phyloP scores from a whole-genome alignment of 345 rosid genomes.

The Rhizophora apiculata region DNA sequence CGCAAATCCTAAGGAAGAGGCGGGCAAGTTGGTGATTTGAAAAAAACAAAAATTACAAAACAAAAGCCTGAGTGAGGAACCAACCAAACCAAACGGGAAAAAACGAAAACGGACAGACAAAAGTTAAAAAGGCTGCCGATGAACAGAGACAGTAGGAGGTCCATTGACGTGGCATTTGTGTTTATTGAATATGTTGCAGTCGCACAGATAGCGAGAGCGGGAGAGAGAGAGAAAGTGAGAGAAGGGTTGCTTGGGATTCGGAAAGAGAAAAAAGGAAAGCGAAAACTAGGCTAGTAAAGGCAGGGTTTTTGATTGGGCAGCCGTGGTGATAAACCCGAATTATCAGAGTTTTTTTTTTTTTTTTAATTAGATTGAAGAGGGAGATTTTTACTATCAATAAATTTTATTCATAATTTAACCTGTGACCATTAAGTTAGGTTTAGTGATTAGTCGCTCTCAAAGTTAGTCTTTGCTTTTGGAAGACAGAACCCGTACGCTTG shows the following conservation, averaged over 20 bases:
- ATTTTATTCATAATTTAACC: too few species aligned
- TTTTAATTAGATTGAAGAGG: too few species aligned
- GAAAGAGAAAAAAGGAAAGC: slow-evolving; percentile 3
- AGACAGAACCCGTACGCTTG: too few species aligned
- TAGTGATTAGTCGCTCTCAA: too few species aligned
- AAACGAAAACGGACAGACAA: not conserved
- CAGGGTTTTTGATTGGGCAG: slow-evolving; percentile 21
- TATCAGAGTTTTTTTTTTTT: not conserved
- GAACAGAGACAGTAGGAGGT: slow-evolving; percentile 12
- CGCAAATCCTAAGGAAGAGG: slow-evolving; percentile 6
- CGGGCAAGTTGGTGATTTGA: slow-evolving; percentile 1
- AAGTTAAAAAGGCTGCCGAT: slow-evolving; percentile 1
- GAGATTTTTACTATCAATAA: too few species aligned
- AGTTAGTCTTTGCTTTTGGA: too few species aligned
- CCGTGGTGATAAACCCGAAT: not conserved
- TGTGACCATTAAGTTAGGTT: too few species aligned
- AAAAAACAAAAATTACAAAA: not conserved
- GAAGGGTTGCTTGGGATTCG: slow-evolving; percentile 25
- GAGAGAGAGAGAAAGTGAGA: not conserved
- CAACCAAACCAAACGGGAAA: not conserved
- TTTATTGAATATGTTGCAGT: slow-evolving; percentile 13
- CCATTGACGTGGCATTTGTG: not conserved
- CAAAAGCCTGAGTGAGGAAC: not conserved
- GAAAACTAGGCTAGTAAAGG: slow-evolving; percentile 16
- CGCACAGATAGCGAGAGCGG: not conserved